Base-by-base conservation (phyloP, 208 protist species). In the Strigomonas culicis region DNA sequence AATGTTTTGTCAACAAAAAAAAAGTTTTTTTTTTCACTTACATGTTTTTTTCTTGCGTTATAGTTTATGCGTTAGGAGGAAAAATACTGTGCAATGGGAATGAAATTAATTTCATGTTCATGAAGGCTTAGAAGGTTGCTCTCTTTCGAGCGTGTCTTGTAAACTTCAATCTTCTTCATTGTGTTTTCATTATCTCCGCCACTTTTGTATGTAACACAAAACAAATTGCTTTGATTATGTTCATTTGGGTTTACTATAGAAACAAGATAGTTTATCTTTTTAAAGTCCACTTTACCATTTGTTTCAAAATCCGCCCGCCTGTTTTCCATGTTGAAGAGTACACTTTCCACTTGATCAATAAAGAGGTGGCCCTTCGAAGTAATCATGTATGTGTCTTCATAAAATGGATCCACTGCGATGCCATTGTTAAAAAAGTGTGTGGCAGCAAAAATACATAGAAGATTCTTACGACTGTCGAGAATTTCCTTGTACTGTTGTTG, bases 371-470 rank as follows among this genome's bases (percentile, higher is more conserved):
- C 21, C 1, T 30, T 25, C 0, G n/a, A 47, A 2, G 63, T 27
- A 25, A 77, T 13, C 10, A 77, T 58, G 39, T 66, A 77, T 0
- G 72, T 77, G 61, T 21, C 55, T 1, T n/a, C 34, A n/a, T 36
- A 64, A 1, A 66, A 41, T 0, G 73, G 49, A 0, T 32, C 17
- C 28, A 73, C 72, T n/a, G 10, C n/a, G 0, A 51, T 39, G 21
- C 65, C 53, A 4, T 66, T n/a, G 60, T 41, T 56, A 27, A 59
- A 70, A 47, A 67, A 72, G 52, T 80, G 83, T 8, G 66, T 36
- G 44, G 71, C 84, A 25, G 74, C 78, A 49, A 68, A 90, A 3
- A 71, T 72, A 0, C 78, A 84, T 46, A 92, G 80, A 10, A 85
- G 56, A 53, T 92, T 92, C 59, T 74, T 61, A 28, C 47, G 28